Conservation (phyloP, 169 alveolate genomes). For the Plasmodium billcollinsi region DNA sequence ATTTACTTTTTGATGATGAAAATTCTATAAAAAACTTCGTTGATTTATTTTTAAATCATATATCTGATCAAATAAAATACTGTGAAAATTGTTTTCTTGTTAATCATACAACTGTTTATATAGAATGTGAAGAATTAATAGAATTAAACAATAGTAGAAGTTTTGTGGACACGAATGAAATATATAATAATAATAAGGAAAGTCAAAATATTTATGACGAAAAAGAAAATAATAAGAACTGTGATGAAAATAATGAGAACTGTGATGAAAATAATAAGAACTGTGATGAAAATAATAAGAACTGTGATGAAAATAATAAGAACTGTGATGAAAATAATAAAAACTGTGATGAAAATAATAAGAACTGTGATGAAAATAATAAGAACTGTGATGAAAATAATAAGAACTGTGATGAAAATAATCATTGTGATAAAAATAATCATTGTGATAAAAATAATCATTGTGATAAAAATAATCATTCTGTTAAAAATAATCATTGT, state of each 20-base stretch:
- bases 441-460: neutral
- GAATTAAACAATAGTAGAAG: too few species aligned
- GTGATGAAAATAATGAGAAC: too few species aligned
- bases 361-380: neutral
- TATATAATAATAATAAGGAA: too few species aligned
- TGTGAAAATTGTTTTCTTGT: constrained; percentile 20
- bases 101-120: constrained; percentile 38
- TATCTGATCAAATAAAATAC: constrained; percentile 12
- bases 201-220: too few species aligned
- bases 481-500: neutral
- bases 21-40: constrained; percentile 59
- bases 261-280: too few species aligned
- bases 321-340: neutral
- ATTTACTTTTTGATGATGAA: constrained; percentile 65
- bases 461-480: neutral
- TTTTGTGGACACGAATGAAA: too few species aligned
- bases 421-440: neutral
- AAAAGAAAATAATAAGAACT: too few species aligned
- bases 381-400: neutral
- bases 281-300: neutral
- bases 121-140: neutral
- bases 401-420: neutral
- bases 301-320: neutral
- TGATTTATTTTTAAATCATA: constrained; percentile 53
- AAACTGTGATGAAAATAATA: neutral